Base-by-base conservation (phyloP, 2,329 filamentous ascomycete genomes). In the Dactylellina sp. region DNA sequence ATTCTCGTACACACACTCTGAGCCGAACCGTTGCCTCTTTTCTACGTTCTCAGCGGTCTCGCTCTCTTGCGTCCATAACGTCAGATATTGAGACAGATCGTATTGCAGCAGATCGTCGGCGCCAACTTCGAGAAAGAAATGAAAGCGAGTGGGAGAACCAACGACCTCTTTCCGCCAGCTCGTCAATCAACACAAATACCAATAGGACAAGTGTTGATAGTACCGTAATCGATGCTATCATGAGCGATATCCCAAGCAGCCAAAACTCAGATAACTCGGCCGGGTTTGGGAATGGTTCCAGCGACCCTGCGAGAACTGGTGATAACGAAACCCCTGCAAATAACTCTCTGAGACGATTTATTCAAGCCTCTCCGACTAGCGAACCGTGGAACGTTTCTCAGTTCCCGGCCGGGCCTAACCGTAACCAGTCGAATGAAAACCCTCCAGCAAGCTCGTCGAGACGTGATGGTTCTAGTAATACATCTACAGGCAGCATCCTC, bases 71-170 rank as follows among this genome's bases (percentile, higher is more conserved):
- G 7, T 66, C 70, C 44, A 50, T 74, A 62, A 66, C 61, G 25
- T 39, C 61, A 57, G 70, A 74, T 74, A 74, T 74, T 74, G 70
- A 74, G 55, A 74, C 61, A 66, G 70, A 74, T 61, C 61, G 40
- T 74, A 52, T 32, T 66, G 70, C 50, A 74, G 70, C 61, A 74
- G 61, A 65, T 65, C 70, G 70, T 59, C 70, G 70, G 18, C 70
- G 70, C 11, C 70, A 74, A 22, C 61, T 74, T 32, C 70, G 70
- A 18, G 70, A 74, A 42, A 74, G 70, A 56, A 66, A 66, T 49
- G 70, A 74, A 47, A 66, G 40, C 70, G 70, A 74, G 42, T 74
- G 70, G 70, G 70, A 72, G 32, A 72, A 32, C 35, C 70, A 74
- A 40, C 42, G 70, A 6, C 70, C 70, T 12, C n/a, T 57, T 47